Evolutionary conservation across 495 filamentous ascomycete genomes (phyloP).

Genomic region (Chaetomium tenue): DNA sequence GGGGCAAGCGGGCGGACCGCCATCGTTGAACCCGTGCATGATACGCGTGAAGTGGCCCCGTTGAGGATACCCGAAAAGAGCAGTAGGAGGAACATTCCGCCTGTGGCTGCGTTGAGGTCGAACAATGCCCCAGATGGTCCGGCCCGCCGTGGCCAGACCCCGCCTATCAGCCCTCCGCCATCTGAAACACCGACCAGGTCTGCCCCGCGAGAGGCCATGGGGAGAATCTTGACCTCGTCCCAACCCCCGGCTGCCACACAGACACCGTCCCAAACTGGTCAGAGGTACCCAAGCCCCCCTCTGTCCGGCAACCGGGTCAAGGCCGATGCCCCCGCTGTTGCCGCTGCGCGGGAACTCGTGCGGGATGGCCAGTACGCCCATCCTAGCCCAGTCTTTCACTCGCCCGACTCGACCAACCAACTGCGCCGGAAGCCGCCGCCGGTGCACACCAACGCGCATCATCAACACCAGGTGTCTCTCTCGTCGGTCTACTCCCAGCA

Average conservation of each 20-base stretch:
- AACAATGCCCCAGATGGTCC: conserved; percentile 19
- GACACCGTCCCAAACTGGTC: conserved; percentile 22
- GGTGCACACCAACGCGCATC: conserved; percentile 29
- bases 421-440: conserved; percentile 45
- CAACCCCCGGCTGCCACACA: conserved; percentile 30
- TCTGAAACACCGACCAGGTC: conserved; percentile 33
- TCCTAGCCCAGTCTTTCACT: conserved; percentile 23
- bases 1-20: conserved; percentile 53
- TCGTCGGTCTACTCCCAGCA: conserved; percentile 42
- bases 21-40: conserved; percentile 49
- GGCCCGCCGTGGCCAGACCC: conserved; percentile 32
- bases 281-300: conserved; percentile 40
- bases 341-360: conserved; percentile 31
- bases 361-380: conserved; percentile 23
- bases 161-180: conserved; percentile 38
- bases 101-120: conserved; percentile 17
- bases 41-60: conserved; percentile 43
- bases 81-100: conserved; percentile 37
- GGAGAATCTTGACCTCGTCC: conserved; percentile 28
- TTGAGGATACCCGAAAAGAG: conserved; percentile 49
- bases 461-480: conserved; percentile 38
- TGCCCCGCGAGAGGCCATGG: conserved; percentile 31
- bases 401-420: conserved; percentile 34
- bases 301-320: conserved; percentile 31
- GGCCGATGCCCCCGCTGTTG: conserved; percentile 31